Conservation (phyloP, 371 early-diverging fungal genomes). For the Paraphysoderma sedebokerense region DNA sequence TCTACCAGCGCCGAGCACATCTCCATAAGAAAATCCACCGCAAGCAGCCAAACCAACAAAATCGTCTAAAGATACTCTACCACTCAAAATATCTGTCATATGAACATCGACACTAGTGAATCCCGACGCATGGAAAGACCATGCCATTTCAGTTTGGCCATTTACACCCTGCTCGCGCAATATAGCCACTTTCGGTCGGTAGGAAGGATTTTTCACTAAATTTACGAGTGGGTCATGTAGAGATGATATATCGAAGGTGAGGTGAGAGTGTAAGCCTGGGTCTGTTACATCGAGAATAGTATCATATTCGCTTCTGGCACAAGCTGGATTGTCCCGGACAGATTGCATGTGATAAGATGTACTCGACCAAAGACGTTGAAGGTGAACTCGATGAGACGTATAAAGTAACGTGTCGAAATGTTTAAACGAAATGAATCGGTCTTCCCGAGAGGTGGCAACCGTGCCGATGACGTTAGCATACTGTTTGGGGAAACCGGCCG, state of each 20-base stretch:
- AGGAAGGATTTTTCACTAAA: too few relatives aligned
- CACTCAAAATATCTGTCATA: slow-evolving; percentile 80
- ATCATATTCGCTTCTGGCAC: slow-evolving; percentile 69
- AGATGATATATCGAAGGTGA: slow-evolving; percentile 45
- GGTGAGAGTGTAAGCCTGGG: slow-evolving; percentile 51
- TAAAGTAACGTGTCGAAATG: slow-evolving; percentile 10
- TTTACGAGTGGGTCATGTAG: slow-evolving; percentile 1
- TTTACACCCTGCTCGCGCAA: slow-evolving; percentile 95
- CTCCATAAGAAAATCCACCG: slow-evolving; percentile 96
- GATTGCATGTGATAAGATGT: slow-evolving; percentile 81
- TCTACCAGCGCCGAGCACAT: slow-evolving; percentile 88
- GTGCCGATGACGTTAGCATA: slow-evolving; percentile 43
- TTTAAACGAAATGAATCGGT: slow-evolving; percentile 16
- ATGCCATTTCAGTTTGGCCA: slow-evolving; percentile 84
- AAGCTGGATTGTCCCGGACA: slow-evolving; percentile 73
- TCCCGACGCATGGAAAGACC: slow-evolving; percentile 77
- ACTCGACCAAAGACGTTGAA: slow-evolving; percentile 71
- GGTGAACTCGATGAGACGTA: slow-evolving; percentile 30
- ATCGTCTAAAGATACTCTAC: slow-evolving; percentile 40
- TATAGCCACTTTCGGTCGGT: slow-evolving; percentile 71
- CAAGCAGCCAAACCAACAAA: slow-evolving; percentile 84
- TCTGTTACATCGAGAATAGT: slow-evolving; percentile 41
- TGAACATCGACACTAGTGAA: slow-evolving; percentile 88
- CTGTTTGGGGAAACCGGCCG: slow-evolving; percentile 30
- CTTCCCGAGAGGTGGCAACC: slow-evolving; percentile 27